Conservation (phyloP, 208 protist species). For the Porcisia hertigi region DNA sequence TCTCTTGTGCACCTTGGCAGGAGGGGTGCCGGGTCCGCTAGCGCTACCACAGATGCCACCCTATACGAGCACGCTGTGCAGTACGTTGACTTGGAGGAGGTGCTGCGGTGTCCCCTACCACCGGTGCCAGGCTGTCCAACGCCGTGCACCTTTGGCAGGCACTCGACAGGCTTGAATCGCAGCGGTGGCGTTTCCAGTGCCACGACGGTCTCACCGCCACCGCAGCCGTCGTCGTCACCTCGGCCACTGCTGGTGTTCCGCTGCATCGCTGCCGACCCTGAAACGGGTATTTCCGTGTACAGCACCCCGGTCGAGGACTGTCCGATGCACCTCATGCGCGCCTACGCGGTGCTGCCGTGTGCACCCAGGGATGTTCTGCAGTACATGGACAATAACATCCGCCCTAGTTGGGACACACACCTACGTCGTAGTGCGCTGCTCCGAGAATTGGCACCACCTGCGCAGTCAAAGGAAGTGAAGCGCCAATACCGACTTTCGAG, state of each 20-base stretch:
- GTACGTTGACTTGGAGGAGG: constrained; percentile 43
- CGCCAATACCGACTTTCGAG: background rate
- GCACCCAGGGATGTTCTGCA: constrained; percentile 41
- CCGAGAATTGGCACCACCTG: constrained; percentile 39
- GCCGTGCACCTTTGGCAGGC: constrained; percentile 11
- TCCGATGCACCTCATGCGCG: constrained; percentile 77
- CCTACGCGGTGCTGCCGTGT: constrained; percentile 67
- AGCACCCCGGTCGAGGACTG: constrained; percentile 61
- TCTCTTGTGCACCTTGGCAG: background rate
- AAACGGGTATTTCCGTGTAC: constrained; percentile 49
- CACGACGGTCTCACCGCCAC: background rate
- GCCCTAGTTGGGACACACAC: constrained; percentile 68
- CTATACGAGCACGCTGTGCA: constrained; percentile 55
- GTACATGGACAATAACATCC: constrained; percentile 58
- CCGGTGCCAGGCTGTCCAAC: constrained; percentile 32
- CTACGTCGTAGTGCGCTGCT: constrained; percentile 45
- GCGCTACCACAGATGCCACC: constrained; percentile 29
- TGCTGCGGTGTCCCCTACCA: constrained; percentile 38
- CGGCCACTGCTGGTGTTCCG: constrained; percentile 36
- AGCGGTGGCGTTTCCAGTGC: background rate
- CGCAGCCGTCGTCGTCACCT: background rate
- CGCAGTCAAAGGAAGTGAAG: background rate
- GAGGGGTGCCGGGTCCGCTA: background rate
- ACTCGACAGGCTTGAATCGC: background rate
- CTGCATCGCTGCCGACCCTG: constrained; percentile 42